Evolutionary conservation across 768 basidiomycete species (phyloP).

Genomic region (Rhodotorula kratochvilovae): DNA sequence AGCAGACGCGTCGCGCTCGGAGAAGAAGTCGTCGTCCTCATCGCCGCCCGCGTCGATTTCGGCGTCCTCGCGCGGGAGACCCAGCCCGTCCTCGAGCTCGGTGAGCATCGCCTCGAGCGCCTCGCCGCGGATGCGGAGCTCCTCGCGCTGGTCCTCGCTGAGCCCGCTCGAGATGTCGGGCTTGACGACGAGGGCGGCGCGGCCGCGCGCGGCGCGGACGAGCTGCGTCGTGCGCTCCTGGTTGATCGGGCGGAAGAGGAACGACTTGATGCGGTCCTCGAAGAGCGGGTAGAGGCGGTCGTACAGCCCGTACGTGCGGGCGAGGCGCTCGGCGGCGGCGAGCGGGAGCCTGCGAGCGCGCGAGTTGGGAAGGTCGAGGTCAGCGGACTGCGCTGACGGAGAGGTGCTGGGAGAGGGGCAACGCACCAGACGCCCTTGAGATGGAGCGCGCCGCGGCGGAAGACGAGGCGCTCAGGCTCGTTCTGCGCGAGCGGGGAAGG

Average conservation of each 20-base stretch:
- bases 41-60: background rate
- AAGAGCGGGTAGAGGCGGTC: conserved; percentile 25
- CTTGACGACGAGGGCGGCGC: background rate
- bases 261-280: conserved; percentile 1
- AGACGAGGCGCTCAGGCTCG: conserved; percentile 6
- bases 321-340: conserved; percentile 9
- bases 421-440: conserved; percentile 37
- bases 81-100: background rate
- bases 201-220: conserved; percentile 6
- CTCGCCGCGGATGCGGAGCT: background rate
- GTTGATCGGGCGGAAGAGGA: conserved; percentile 16
- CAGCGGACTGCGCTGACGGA: too few relatives aligned
- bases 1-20: too few relatives aligned
- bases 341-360: conserved; percentile 15
- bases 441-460: conserved; percentile 10
- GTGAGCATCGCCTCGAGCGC: background rate
- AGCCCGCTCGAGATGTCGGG: background rate
- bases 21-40: too few relatives aligned
- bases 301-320: background rate
- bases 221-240: conserved; percentile 16
- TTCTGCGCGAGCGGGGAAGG: background rate
- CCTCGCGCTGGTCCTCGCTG: background rate
- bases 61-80: too few relatives aligned
- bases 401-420: too few relatives aligned
- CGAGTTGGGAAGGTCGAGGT: background rate